These are phyloP conservation scores for Nakazawaea peltata DNA, from an alignment of 805 yeast genomes.

Conservation along the genomic window DNA sequence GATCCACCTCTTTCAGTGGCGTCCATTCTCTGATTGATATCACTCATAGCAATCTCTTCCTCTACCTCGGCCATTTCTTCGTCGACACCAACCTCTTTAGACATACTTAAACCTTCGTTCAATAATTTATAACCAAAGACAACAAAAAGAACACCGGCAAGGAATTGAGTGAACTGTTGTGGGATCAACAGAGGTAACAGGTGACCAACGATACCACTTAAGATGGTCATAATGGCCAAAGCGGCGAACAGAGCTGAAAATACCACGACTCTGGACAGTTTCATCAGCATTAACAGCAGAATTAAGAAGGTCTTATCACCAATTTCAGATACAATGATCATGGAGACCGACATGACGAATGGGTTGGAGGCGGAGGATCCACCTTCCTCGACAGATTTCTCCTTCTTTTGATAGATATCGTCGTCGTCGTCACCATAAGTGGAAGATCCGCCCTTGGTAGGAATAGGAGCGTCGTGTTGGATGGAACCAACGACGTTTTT, in stretches of 20 bases:
- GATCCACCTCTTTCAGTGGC: constrained; percentile 51
- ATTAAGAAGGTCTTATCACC: constrained; percentile 97
- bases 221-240: constrained; percentile 80
- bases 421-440: background rate
- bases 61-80: constrained; percentile 97
- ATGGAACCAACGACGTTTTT: no score
- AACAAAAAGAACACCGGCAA: constrained; percentile 76
- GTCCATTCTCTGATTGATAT: constrained; percentile 41
- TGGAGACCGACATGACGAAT: constrained; percentile 73
- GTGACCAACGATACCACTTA: constrained; percentile 89
- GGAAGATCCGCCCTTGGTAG: no score
- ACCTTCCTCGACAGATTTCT: background rate
- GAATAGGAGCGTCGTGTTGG: no score
- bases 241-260: constrained; percentile 84
- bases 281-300: constrained; percentile 98
- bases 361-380: constrained; percentile 38
- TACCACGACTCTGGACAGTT: constrained; percentile 75
- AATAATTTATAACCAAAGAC: constrained; percentile 75
- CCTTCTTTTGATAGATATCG: background rate
- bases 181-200: constrained; percentile 81
- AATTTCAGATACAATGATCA: constrained; percentile 93
- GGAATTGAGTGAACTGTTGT: constrained; percentile 66
- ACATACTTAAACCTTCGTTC: constrained; percentile 77
- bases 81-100: constrained; percentile 77
- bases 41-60: constrained; percentile 71